These are phyloP conservation scores for Mortierella antarctica DNA, from an alignment of 192 early-diverging fungal species.

Conservation along the genomic window DNA sequence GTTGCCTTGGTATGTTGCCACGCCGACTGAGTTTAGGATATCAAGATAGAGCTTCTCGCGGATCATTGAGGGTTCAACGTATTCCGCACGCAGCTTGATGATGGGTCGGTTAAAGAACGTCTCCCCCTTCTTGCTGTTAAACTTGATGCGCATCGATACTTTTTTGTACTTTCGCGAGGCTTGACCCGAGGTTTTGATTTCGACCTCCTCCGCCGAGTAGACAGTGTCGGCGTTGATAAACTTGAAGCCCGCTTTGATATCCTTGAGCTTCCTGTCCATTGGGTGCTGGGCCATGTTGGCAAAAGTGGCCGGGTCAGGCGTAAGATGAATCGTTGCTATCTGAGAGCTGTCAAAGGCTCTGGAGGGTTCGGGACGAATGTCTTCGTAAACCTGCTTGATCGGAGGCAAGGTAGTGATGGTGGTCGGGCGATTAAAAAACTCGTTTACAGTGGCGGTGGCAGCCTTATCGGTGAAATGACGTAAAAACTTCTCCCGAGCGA, in stretches of 20 bases:
- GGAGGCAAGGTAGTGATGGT: slow-evolving; percentile 10
- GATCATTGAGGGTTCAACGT: slow-evolving; percentile 43
- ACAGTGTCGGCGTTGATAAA: slow-evolving; percentile 26
- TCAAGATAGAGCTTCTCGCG: slow-evolving; percentile 53
- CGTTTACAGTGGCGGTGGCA: slow-evolving; percentile 7
- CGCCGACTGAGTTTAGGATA: slow-evolving; percentile 36
- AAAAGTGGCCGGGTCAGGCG: slow-evolving; percentile 3
- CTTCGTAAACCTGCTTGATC: slow-evolving; percentile 25
- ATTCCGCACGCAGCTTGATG: slow-evolving; percentile 47
- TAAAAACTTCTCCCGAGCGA: slow-evolving; percentile 5
- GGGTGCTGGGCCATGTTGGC: slow-evolving; percentile 11
- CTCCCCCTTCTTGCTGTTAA: slow-evolving; percentile 11
- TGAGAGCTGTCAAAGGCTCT: slow-evolving; percentile 21
- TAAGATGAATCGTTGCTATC: slow-evolving; percentile 17
- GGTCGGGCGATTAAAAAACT: slow-evolving; percentile 18
- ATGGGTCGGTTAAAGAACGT: slow-evolving; percentile 22
- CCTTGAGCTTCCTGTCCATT: neutral
- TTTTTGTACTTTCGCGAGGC: slow-evolving; percentile 38
- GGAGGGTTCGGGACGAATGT: slow-evolving; percentile 9
- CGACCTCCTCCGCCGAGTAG: slow-evolving; percentile 24
- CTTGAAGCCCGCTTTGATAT: slow-evolving; percentile 12
- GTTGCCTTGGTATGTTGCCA: slow-evolving; percentile 24
- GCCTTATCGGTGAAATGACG: neutral
- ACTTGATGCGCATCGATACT: slow-evolving; percentile 43
- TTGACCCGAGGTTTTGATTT: slow-evolving; percentile 43